Conservation (phyloP, 345 rosid species). For the Gossypium turneri region DNA sequence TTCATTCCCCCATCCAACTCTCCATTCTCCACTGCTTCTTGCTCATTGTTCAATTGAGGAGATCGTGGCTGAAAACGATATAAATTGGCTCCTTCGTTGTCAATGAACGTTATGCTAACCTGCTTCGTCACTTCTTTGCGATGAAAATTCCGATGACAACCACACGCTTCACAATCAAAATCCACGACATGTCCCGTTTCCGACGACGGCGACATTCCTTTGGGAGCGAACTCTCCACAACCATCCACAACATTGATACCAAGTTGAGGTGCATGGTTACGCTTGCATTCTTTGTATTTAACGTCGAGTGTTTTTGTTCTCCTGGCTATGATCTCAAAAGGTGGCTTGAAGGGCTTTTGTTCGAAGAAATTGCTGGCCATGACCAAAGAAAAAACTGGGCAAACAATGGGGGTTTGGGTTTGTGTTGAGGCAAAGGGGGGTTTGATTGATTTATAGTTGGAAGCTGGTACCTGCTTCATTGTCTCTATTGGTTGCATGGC, state of each 20-base stretch:
- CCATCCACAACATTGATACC: slow-evolving; percentile 3
- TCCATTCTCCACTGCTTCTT: background rate
- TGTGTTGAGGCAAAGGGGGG: background rate
- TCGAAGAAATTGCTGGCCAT: slow-evolving; percentile 6
- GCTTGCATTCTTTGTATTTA: slow-evolving; percentile 7
- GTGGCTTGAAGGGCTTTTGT: background rate
- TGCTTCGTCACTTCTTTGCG: background rate
- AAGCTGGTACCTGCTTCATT: background rate
- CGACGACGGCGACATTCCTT: background rate
- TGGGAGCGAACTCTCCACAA: background rate
- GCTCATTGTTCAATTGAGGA: background rate
- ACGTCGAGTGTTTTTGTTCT: background rate
- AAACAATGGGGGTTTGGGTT: background rate
- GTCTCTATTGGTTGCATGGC: slow-evolving; percentile 11
- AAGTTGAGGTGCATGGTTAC: slow-evolving; percentile 11
- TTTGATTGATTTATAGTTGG: background rate
- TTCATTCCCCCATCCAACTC: background rate
- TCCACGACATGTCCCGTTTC: background rate
- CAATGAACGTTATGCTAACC: background rate
- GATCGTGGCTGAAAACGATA: background rate
- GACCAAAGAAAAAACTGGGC: background rate
- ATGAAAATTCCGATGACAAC: slow-evolving; percentile 7
- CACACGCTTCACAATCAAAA: slow-evolving; percentile 10
- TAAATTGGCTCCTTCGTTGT: background rate
- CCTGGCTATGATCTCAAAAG: slow-evolving; percentile 1